Conservation (phyloP, 225 moss, liverwort and hornwort species). For the Physcomitrium patens region DNA sequence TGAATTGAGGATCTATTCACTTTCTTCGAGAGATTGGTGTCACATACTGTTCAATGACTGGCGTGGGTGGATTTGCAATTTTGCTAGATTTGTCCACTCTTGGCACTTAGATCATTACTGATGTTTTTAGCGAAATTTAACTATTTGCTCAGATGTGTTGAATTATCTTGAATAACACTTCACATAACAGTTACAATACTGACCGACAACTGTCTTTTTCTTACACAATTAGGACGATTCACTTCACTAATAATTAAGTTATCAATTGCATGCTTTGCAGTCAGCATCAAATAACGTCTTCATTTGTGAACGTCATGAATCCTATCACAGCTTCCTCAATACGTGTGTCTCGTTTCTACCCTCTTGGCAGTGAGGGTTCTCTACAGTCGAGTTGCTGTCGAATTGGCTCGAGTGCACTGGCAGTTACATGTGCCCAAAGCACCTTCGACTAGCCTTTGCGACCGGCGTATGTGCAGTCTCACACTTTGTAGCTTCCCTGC, state of each 20-base stretch:
- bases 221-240: no score
- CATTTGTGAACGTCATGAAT: no score
- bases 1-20: conserved; percentile 11
- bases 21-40: neutral
- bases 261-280: no score
- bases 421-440: conserved; percentile 33
- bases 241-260: no score
- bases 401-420: conserved; percentile 30
- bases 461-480: conserved; percentile 24
- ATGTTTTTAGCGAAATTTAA: no score
- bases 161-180: no score
- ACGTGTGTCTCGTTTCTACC: neutral
- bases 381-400: neutral
- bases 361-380: neutral
- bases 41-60: neutral
- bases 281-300: no score
- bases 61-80: neutral
- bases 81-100: neutral
- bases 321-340: no score
- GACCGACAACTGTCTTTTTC: no score
- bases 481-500: neutral
- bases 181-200: no score
- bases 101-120: neutral
- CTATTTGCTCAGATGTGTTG: no score
- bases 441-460: conserved; percentile 36